Evolutionary conservation across 139 green algal species (phyloP).

Genomic region (Volvox africanus): DNA sequence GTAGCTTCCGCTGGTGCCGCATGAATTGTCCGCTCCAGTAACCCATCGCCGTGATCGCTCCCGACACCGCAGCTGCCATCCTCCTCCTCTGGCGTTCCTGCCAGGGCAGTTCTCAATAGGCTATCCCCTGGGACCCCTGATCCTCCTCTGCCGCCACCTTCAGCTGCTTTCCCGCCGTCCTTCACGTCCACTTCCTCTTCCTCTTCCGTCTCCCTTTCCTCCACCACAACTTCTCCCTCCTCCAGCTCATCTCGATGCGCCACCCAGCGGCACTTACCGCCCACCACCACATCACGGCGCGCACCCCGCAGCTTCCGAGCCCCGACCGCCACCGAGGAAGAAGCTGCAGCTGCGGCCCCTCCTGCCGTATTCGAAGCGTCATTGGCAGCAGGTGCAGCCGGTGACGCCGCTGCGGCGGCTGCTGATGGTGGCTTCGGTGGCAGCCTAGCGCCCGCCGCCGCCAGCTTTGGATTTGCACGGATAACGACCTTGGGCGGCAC

Average conservation of each 20-base stretch:
- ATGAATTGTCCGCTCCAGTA: no score
- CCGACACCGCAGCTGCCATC: not conserved
- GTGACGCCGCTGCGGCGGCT: not conserved
- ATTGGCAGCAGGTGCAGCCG: not conserved
- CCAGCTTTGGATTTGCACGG: slow-evolving; percentile 43
- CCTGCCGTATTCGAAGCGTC: not conserved
- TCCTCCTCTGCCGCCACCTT: not conserved
- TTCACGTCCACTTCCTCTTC: not conserved
- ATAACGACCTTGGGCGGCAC: slow-evolving; percentile 17
- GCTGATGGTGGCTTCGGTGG: not conserved
- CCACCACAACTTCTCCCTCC: not conserved
- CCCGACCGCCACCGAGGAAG: not conserved
- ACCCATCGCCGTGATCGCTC: no score
- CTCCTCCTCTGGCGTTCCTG: not conserved
- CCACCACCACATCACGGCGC: no score
- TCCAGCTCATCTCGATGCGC: not conserved
- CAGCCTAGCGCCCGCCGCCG: not conserved
- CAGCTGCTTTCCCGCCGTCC: not conserved
- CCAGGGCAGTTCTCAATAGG: not conserved
- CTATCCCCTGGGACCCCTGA: no score
- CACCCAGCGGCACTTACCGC: not conserved
- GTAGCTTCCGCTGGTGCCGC: no score
- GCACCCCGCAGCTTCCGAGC: not conserved
- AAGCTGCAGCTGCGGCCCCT: not conserved
- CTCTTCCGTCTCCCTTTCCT: not conserved